Evolutionary conservation across 352 stramenopile species (phyloP).

Genomic region (Phytopythium aichiense): DNA sequence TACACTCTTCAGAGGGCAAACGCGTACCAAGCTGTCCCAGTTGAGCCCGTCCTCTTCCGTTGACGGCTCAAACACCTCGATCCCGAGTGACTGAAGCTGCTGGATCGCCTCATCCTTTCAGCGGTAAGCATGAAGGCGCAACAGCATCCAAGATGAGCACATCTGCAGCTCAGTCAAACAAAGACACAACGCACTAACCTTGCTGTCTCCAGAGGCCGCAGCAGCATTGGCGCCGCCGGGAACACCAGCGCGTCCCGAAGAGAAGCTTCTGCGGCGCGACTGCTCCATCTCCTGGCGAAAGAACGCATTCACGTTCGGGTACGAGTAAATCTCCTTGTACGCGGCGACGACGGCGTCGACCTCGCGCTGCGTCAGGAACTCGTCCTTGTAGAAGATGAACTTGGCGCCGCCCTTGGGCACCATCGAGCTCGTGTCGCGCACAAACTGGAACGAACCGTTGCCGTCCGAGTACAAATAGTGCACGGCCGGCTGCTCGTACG

Average conservation of each 20-base stretch:
- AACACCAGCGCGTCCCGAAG: constrained; percentile 23
- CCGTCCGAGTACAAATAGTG: constrained; percentile 71
- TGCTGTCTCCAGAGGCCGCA: constrained; percentile 24
- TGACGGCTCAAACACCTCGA: constrained; percentile 74
- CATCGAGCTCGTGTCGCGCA: constrained; percentile 44
- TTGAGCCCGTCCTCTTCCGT: constrained; percentile 57
- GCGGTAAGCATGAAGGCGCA: neutral
- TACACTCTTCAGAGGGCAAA: neutral
- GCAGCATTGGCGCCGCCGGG: constrained; percentile 10
- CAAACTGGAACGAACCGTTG: constrained; percentile 80
- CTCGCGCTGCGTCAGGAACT: constrained; percentile 63
- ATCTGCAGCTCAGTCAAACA: neutral
- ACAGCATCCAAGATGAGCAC: neutral
- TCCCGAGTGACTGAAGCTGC: constrained; percentile 70
- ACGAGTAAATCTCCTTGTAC: constrained; percentile 85
- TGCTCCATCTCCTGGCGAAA: constrained; percentile 66
- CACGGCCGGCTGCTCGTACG: constrained; percentile 65
- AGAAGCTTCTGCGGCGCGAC: constrained; percentile 48
- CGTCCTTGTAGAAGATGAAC: constrained; percentile 88
- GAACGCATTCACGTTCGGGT: constrained; percentile 70
- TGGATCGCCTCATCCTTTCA: constrained; percentile 74
- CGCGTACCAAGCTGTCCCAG: constrained; percentile 76
- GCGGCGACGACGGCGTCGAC: constrained; percentile 73
- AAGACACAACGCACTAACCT: constrained; percentile 18
- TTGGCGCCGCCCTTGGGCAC: constrained; percentile 28